phyloP scores from a whole-genome alignment of 495 filamentous ascomycete species.

The Aspergillus conjunctus region DNA sequence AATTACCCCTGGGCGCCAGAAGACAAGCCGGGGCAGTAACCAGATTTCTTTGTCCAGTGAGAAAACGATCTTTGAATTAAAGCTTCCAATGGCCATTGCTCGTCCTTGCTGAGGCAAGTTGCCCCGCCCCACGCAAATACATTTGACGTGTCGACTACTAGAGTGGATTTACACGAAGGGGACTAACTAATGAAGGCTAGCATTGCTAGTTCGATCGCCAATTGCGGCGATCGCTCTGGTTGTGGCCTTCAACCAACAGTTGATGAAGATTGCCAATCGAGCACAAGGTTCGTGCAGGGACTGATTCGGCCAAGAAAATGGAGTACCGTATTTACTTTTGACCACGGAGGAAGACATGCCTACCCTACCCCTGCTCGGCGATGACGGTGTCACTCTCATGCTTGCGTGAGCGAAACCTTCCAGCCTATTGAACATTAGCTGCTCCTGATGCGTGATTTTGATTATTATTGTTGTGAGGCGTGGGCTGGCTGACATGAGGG shows the following conservation, averaged over 20 bases:
- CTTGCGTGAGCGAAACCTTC: slow-evolving; percentile 5
- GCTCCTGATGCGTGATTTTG: slow-evolving; percentile 8
- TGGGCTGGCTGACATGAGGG: slow-evolving; percentile 1
- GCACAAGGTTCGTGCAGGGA: slow-evolving; percentile 15
- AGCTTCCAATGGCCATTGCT: slow-evolving; percentile 20
- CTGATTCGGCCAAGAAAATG: slow-evolving; percentile 4
- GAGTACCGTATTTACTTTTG: neutral
- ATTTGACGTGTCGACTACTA: slow-evolving; percentile 28
- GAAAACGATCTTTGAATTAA: slow-evolving; percentile 4
- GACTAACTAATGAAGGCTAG: slow-evolving; percentile 24
- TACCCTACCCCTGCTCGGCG: slow-evolving; percentile 1
- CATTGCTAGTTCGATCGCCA: slow-evolving; percentile 20
- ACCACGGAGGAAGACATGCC: neutral
- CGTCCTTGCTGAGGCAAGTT: slow-evolving; percentile 13
- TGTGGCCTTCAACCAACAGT: slow-evolving; percentile 5
- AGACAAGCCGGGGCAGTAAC: slow-evolving; percentile 14
- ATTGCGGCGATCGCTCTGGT: slow-evolving; percentile 19
- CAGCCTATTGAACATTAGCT: slow-evolving; percentile 13
- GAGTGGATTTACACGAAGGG: slow-evolving; percentile 21
- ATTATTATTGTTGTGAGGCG: neutral
- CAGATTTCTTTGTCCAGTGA: slow-evolving; percentile 16
- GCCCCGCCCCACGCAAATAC: slow-evolving; percentile 11
- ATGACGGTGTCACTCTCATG: slow-evolving; percentile 4
- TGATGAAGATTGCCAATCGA: slow-evolving; percentile 4
- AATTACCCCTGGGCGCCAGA: slow-evolving; percentile 18